Evolutionary conservation across 768 basidiomycete genomes (phyloP).

Genomic region (Atractiella rhizophila): DNA sequence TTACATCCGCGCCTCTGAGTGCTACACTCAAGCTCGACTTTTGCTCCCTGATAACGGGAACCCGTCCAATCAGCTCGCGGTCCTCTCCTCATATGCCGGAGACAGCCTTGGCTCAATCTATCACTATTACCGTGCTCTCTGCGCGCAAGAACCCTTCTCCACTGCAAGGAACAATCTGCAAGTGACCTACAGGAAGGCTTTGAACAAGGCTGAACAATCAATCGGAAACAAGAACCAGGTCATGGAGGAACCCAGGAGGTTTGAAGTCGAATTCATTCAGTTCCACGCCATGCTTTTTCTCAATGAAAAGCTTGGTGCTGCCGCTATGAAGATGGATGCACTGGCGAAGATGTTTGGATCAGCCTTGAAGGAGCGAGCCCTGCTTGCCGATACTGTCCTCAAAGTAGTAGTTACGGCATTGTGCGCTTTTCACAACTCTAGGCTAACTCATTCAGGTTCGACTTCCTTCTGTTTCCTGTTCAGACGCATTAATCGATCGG

Average conservation of each 20-base stretch:
- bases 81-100: slow-evolving; percentile 56
- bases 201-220: slow-evolving; percentile 20
- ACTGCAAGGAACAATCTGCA: slow-evolving; percentile 65
- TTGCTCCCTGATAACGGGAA: slow-evolving; percentile 68
- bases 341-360: no score
- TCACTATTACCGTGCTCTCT: slow-evolving; percentile 77
- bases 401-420: no score
- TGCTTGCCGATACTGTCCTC: not conserved
- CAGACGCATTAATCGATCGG: no score
- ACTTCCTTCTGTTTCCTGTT: no score
- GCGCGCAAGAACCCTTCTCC: slow-evolving; percentile 60
- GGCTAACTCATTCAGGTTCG: no score
- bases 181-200: slow-evolving; percentile 38
- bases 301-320: not conserved
- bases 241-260: not conserved
- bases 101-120: slow-evolving; percentile 57
- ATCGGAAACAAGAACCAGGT: not conserved
- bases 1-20: slow-evolving; percentile 47
- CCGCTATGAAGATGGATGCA: not conserved
- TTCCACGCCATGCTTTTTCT: slow-evolving; percentile 1
- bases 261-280: slow-evolving; percentile 3
- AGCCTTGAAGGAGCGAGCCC: no score
- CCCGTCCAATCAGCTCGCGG: slow-evolving; percentile 84
- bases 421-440: no score
- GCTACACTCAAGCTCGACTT: slow-evolving; percentile 60